Evolutionary conservation across 2,329 filamentous ascomycete species (phyloP).

Genomic region (Ophioceras dolichostomum): DNA sequence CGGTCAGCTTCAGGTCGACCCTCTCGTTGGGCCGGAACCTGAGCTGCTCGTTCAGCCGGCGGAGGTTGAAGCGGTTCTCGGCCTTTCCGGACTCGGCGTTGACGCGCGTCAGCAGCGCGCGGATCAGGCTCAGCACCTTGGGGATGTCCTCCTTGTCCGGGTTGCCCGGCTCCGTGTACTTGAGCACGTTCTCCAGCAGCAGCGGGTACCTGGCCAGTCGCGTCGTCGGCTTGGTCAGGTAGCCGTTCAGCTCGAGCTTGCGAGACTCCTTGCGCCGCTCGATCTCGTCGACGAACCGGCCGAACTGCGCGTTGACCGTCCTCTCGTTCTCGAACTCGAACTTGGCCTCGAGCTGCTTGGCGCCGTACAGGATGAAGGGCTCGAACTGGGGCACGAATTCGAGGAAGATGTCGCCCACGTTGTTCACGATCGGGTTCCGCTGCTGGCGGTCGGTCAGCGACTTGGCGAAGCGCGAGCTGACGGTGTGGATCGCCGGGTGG

Average conservation of each 20-base stretch:
- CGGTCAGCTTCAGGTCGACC: conserved; percentile 87
- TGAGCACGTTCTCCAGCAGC: conserved; percentile 80
- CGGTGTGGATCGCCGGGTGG: conserved; percentile 64
- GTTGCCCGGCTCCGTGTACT: conserved; percentile 80
- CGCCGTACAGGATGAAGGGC: conserved; percentile 92
- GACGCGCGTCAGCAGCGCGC: conserved; percentile 75
- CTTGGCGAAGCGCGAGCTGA: conserved; percentile 81
- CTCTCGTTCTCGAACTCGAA: conserved; percentile 98
- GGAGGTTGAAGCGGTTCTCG: conserved; percentile 93
- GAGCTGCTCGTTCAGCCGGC: conserved; percentile 81
- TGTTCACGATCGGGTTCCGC: conserved; percentile 75
- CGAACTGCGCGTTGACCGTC: conserved; percentile 70
- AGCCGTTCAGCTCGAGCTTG: conserved; percentile 94
- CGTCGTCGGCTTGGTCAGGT: conserved; percentile 94
- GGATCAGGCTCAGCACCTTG: conserved; percentile 75
- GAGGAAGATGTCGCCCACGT: conserved; percentile 87
- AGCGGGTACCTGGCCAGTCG: conserved; percentile 88
- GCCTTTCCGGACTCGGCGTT: conserved; percentile 94
- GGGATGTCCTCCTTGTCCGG: conserved; percentile 88
- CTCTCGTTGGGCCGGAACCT: conserved; percentile 83
- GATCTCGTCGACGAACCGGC: conserved; percentile 90
- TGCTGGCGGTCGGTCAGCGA: conserved; percentile 85
- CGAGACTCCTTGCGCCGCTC: conserved; percentile 92
- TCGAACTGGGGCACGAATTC: conserved; percentile 87
- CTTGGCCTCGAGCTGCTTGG: conserved; percentile 91